Percentiles rank a stretch among this genome's conserved stretches.
These are phyloP conservation scores for Hymenochaete sp. DNA, from an alignment of 1,284 basidiomycete species.

Conservation along the genomic window DNA sequence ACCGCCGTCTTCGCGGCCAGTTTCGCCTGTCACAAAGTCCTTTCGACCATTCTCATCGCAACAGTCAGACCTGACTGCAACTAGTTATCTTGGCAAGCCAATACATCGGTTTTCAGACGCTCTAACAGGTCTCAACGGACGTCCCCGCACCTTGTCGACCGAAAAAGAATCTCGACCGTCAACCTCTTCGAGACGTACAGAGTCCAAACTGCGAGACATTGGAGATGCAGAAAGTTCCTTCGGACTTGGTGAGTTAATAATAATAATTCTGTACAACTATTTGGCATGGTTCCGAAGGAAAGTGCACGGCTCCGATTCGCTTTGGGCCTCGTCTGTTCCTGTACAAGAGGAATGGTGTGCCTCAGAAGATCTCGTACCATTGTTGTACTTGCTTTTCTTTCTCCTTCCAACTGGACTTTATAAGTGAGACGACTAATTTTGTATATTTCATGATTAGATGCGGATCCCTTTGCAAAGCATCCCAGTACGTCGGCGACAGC, in stretches of 20 bases:
- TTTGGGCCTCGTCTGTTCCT: no score
- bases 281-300: no score
- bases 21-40: slow-evolving; percentile 9
- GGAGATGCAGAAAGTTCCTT: slow-evolving; percentile 10
- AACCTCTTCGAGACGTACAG: neutral
- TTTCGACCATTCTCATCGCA: slow-evolving; percentile 12
- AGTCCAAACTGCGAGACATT: neutral
- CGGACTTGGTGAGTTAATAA: slow-evolving; percentile 17
- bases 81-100: slow-evolving; percentile 9
- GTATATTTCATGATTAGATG: slow-evolving; percentile 8
- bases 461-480: slow-evolving; percentile 17
- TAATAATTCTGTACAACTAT: no score
- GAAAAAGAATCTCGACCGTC: slow-evolving; percentile 3
- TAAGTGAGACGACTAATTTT: no score
- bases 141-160: slow-evolving; percentile 11
- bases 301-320: no score
- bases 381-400: no score
- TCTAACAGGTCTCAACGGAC: slow-evolving; percentile 11
- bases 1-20: slow-evolving; percentile 7
- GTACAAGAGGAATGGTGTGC: no score
- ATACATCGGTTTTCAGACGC: slow-evolving; percentile 15
- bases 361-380: no score
- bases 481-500: slow-evolving; percentile 4
- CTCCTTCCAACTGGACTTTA: no score
- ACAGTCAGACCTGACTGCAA: slow-evolving; percentile 11